Percentiles rank a stretch among this genome's conserved stretches.
These are phyloP conservation scores for Pezicula carpinea DNA, from an alignment of 2,329 filamentous ascomycete species.

Conservation along the genomic window DNA sequence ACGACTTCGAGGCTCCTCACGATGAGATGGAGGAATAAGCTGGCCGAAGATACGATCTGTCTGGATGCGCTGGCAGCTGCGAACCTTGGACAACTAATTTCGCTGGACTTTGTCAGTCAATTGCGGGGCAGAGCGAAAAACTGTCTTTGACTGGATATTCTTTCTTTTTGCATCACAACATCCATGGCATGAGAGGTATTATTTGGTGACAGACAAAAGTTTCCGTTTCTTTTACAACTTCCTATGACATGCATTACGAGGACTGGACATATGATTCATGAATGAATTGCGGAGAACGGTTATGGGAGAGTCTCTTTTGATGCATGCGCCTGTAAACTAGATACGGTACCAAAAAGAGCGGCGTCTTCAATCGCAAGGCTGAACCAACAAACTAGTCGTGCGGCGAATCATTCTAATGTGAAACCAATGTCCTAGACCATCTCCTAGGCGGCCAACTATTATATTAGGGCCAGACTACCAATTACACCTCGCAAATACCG, in stretches of 20 bases:
- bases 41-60: constrained; percentile 3
- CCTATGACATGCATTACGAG: constrained; percentile 16
- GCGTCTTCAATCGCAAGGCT: background rate
- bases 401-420: too few relatives aligned
- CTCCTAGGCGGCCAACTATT: too few relatives aligned
- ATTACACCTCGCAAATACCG: too few relatives aligned
- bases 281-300: constrained; percentile 6
- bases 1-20: constrained; percentile 56
- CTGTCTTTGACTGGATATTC: constrained; percentile 12
- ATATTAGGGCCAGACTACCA: too few relatives aligned
- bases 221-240: constrained; percentile 6
- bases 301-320: constrained; percentile 4
- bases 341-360: constrained; percentile 10
- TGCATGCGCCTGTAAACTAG: constrained; percentile 14
- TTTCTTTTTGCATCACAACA: constrained; percentile 6
- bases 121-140: constrained; percentile 1
- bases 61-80: constrained; percentile 6
- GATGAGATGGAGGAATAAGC: constrained; percentile 62
- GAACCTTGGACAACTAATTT: constrained; percentile 9
- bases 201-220: constrained; percentile 15
- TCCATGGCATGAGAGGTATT: constrained; percentile 4
- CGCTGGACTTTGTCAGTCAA: constrained; percentile 8
- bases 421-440: too few relatives aligned
- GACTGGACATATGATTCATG: constrained; percentile 20
- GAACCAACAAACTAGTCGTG: background rate